A percentile compares a stretch with the other conserved stretches of the same genome.
phyloP scores from a whole-genome alignment of 129 eudicot species.

The Lactuca saligna region DNA sequence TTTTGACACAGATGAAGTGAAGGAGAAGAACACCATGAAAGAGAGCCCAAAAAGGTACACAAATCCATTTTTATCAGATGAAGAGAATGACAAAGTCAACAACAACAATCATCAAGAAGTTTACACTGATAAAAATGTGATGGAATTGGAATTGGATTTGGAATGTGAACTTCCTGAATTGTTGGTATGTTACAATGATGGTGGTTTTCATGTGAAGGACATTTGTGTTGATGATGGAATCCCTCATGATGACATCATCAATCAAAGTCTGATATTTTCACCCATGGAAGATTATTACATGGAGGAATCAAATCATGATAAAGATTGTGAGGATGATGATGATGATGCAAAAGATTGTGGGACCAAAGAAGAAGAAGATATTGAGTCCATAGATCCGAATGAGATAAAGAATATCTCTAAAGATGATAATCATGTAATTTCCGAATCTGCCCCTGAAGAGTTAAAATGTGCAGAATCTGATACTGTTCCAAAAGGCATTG shows the following conservation, averaged over 20 bases:
- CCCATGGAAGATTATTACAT: conserved; percentile 24
- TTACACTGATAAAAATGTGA: conserved; percentile 55
- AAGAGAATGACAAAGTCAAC: conserved; percentile 35
- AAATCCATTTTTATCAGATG: conserved; percentile 38
- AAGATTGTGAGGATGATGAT: conserved; percentile 14
- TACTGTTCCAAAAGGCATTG: conserved; percentile 19
- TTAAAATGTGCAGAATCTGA: conserved; percentile 29
- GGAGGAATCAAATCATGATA: conserved; percentile 28
- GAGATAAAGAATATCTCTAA: conserved; percentile 18
- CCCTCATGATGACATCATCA: conserved; percentile 24
- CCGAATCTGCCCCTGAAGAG: conserved; percentile 17
- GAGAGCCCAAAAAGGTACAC: conserved; percentile 37
- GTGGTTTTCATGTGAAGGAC: conserved; percentile 55
- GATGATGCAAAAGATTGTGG: conserved; percentile 22
- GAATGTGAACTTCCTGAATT: conserved; percentile 73
- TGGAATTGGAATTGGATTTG: conserved; percentile 57
- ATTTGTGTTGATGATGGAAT: conserved; percentile 77
- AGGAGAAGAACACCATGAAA: conserved; percentile 42
- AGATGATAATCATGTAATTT: conserved; percentile 21
- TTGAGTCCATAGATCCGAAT: conserved; percentile 3
- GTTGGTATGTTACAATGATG: conserved; percentile 63
- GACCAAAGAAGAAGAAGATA: conserved; percentile 25
- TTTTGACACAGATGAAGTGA: conserved; percentile 45
- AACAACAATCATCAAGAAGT: conserved; percentile 36
- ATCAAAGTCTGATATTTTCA: conserved; percentile 34